Evolutionary conservation across 257 asterid species (phyloP).

Genomic region (Cynanchum wilfordii): DNA sequence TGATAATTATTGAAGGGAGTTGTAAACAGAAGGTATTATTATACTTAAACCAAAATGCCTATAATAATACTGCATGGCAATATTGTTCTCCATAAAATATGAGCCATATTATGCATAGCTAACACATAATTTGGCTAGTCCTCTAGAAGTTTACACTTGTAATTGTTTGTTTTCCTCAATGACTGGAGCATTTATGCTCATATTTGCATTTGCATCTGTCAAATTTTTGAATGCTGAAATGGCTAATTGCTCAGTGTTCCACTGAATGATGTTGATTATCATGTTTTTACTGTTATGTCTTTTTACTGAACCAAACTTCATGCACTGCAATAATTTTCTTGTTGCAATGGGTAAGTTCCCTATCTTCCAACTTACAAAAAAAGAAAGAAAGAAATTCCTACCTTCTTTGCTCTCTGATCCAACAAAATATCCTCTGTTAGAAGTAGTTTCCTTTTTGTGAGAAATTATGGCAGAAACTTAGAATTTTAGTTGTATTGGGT

Average conservation of each 20-base stretch:
- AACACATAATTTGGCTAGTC: not conserved
- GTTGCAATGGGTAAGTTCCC: not conserved
- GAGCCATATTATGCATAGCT: not conserved
- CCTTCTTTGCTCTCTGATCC: not conserved
- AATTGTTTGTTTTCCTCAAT: not conserved
- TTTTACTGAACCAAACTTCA: not conserved
- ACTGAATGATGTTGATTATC: not conserved
- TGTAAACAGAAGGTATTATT: not conserved
- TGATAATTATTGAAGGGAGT: not conserved
- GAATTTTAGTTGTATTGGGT: not conserved
- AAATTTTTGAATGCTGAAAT: not conserved
- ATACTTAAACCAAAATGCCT: too few relatives aligned
- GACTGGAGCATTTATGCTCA: not conserved
- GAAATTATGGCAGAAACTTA: not conserved
- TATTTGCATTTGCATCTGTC: not conserved
- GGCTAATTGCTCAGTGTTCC: not conserved
- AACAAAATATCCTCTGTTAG: not conserved
- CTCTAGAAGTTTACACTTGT: not conserved
- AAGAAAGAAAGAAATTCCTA: too few relatives aligned
- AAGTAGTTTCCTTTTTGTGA: not conserved
- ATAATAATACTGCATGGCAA: not conserved
- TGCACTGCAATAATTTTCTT: not conserved
- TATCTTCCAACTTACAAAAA: too few relatives aligned
- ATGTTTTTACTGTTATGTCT: not conserved
- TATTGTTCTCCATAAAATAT: not conserved